phyloP scores from a whole-genome alignment of 2,329 filamentous ascomycete genomes.

The Westerdykella ornata region DNA sequence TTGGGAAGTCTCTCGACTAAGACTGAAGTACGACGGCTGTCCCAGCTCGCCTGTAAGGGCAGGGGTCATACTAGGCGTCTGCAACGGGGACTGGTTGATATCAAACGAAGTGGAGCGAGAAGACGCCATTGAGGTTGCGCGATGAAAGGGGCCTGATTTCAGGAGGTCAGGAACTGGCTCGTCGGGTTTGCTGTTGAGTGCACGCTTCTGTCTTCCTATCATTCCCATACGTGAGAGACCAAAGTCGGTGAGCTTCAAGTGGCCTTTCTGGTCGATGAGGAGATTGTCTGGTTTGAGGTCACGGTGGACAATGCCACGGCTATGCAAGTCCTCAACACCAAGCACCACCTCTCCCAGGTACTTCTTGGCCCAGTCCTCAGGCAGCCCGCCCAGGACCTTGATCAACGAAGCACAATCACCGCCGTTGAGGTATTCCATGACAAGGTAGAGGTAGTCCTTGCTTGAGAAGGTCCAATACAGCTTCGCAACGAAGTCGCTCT shows the following conservation, averaged over 20 bases:
- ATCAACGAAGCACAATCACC: slow-evolving; percentile 95
- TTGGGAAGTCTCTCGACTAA: slow-evolving; percentile 54
- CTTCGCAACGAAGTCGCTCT: slow-evolving; percentile 98
- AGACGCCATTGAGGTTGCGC: slow-evolving; percentile 76
- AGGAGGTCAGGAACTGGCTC: slow-evolving; percentile 89
- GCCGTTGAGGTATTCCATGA: slow-evolving; percentile 98
- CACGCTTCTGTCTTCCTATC: slow-evolving; percentile 91
- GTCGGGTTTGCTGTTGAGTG: slow-evolving; percentile 66
- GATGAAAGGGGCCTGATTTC: slow-evolving; percentile 84
- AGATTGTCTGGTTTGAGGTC: slow-evolving; percentile 97
- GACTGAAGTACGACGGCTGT: slow-evolving; percentile 89
- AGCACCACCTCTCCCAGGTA: slow-evolving; percentile 94
- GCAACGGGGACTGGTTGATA: slow-evolving; percentile 70
- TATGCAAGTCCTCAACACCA: slow-evolving; percentile 94
- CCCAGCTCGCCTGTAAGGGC: slow-evolving; percentile 60
- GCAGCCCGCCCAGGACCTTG: slow-evolving; percentile 83
- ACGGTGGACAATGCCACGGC: slow-evolving; percentile 88
- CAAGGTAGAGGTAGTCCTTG: slow-evolving; percentile 96
- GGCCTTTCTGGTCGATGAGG: slow-evolving; percentile 91
- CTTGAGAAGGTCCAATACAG: slow-evolving; percentile 99
- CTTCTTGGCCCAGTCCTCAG: slow-evolving; percentile 97
- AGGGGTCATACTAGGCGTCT: slow-evolving; percentile 82
- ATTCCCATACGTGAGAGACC: slow-evolving; percentile 95
- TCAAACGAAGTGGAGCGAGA: slow-evolving; percentile 93
- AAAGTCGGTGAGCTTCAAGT: slow-evolving; percentile 96